These are phyloP conservation scores for Halophytophthora polymorphica DNA, from an alignment of 352 stramenopile genomes.

Conservation along the genomic window DNA sequence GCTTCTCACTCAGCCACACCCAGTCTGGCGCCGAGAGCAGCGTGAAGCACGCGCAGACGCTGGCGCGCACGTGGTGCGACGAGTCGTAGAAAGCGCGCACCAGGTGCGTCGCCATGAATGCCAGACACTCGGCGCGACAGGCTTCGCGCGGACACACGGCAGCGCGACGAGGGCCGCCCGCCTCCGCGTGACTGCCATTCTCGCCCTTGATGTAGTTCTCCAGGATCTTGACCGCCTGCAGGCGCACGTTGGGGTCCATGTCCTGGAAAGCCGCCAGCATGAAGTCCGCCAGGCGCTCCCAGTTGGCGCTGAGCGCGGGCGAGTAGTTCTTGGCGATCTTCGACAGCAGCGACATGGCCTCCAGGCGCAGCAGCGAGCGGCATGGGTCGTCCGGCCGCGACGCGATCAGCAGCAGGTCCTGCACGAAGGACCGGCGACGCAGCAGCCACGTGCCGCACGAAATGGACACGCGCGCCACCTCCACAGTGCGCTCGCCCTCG, in stretches of 20 bases:
- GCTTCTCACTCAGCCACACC: constrained; percentile 46
- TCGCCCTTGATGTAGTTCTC: constrained; percentile 87
- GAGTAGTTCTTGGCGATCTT: constrained; percentile 87
- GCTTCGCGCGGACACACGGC: background rate
- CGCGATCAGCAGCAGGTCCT: constrained; percentile 69
- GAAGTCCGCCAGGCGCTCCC: constrained; percentile 66
- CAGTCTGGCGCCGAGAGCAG: constrained; percentile 71
- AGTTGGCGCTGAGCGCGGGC: constrained; percentile 63
- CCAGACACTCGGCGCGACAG: constrained; percentile 50
- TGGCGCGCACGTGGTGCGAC: constrained; percentile 82
- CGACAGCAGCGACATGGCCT: constrained; percentile 80
- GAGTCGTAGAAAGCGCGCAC: constrained; percentile 82
- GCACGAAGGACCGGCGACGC: constrained; percentile 66
- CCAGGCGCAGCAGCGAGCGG: constrained; percentile 55
- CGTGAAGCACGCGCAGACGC: constrained; percentile 86
- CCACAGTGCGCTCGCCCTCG: constrained; percentile 38
- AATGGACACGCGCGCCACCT: constrained; percentile 63
- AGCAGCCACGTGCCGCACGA: constrained; percentile 53
- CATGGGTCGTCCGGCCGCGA: constrained; percentile 57
- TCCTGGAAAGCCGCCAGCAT: constrained; percentile 83
- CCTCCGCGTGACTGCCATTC: constrained; percentile 17
- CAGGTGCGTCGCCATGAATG: constrained; percentile 78
- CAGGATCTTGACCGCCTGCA: constrained; percentile 86
- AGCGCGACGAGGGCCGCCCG: constrained; percentile 5
- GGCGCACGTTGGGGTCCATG: constrained; percentile 77